Percentiles rank a stretch among this genome's conserved stretches.
Evolutionary conservation across 768 basidiomycete genomes (phyloP).

Genomic region (Serendipita vermifera): DNA sequence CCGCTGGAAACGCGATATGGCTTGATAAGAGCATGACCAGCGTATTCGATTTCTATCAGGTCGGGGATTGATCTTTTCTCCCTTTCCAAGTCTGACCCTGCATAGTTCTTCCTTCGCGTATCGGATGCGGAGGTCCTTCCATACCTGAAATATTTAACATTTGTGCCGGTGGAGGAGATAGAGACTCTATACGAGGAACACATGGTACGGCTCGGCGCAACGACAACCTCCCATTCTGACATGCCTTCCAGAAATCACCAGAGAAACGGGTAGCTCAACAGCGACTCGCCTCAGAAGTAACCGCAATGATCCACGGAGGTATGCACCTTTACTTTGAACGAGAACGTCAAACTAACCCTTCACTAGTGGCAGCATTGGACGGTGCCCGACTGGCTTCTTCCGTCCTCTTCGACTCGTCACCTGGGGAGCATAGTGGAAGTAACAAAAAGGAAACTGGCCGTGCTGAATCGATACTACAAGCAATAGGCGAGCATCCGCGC

Average conservation of each 20-base stretch:
- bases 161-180: constrained; percentile 50
- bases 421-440: too few relatives aligned
- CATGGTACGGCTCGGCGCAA: constrained; percentile 28
- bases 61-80: constrained; percentile 25
- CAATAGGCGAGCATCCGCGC: constrained; percentile 46
- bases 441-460: too few relatives aligned
- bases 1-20: constrained; percentile 92
- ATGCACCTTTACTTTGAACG: too few relatives aligned
- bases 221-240: constrained; percentile 8
- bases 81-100: background rate
- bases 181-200: constrained; percentile 45
- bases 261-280: constrained; percentile 36
- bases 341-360: too few relatives aligned
- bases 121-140: constrained; percentile 66
- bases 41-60: constrained; percentile 92
- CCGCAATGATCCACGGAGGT: constrained; percentile 48
- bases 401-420: constrained; percentile 30
- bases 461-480: too few relatives aligned
- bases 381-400: constrained; percentile 34
- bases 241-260: constrained; percentile 29
- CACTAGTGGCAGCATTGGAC: constrained; percentile 28
- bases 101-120: constrained; percentile 78
- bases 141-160: constrained; percentile 73
- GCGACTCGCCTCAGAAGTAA: constrained; percentile 43
- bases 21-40: constrained; percentile 66